A percentile compares a stretch with the other conserved stretches of the same genome.
These are phyloP conservation scores for Geopyxis carbonaria DNA, from an alignment of 495 filamentous ascomycete genomes.

Conservation along the genomic window DNA sequence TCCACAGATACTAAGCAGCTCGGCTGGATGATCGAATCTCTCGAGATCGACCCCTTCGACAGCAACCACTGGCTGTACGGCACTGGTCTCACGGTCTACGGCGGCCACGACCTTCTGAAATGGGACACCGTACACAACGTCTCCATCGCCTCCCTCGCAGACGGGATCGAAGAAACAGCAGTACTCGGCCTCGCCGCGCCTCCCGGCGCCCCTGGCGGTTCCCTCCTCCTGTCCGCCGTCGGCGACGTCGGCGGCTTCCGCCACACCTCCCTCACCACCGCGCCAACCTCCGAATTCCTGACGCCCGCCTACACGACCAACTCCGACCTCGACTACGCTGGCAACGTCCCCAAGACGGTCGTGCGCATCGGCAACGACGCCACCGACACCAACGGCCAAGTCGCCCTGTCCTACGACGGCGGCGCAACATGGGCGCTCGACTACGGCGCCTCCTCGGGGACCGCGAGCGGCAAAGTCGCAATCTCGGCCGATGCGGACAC, in stretches of 20 bases:
- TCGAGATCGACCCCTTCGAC: conserved; percentile 43
- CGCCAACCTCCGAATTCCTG: conserved; percentile 34
- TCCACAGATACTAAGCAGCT: conserved; percentile 30
- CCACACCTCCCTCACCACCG: conserved; percentile 30
- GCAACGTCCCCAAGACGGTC: conserved; percentile 34
- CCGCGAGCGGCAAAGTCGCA: conserved; percentile 33
- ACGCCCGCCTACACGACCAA: conserved; percentile 34
- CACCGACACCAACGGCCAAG: conserved; percentile 20
- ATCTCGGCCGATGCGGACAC: conserved; percentile 37
- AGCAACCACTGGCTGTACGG: conserved; percentile 44
- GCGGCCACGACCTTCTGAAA: conserved; percentile 26
- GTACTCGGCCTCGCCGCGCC: conserved; percentile 36
- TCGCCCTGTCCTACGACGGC: conserved; percentile 23
- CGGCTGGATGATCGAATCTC: conserved; percentile 47
- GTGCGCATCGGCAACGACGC: conserved; percentile 38
- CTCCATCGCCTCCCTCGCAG: conserved; percentile 35
- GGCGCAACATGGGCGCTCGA: conserved; percentile 33
- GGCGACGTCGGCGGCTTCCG: conserved; percentile 44
- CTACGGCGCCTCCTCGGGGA: conserved; percentile 29
- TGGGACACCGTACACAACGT: conserved; percentile 36
- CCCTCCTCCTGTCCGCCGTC: conserved; percentile 39
- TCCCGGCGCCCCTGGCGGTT: conserved; percentile 35
- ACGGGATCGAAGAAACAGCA: conserved; percentile 43
- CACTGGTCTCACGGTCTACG: conserved; percentile 40
- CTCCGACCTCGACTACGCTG: conserved; percentile 40